Evolutionary conservation across 345 rosid species (phyloP).

Genomic region (Anacardium occidentale): DNA sequence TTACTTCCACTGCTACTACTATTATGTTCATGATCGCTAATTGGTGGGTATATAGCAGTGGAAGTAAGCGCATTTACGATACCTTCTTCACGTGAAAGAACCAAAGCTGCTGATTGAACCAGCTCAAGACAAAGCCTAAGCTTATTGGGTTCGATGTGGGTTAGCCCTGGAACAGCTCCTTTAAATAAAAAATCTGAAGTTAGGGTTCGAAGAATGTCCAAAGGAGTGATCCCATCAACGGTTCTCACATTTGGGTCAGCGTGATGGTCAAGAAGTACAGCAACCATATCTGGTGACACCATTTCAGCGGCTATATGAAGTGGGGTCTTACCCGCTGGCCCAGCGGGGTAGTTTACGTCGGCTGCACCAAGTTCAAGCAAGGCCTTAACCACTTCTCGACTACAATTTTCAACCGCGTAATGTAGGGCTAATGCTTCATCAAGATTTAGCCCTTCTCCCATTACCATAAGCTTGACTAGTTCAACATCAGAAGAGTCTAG

Average conservation of each 20-base stretch:
- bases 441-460: conserved; percentile 99
- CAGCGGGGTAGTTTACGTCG: conserved; percentile 91
- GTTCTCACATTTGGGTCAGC: conserved; percentile 93
- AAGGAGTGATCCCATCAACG: conserved; percentile 89
- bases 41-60: conserved; percentile 51
- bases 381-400: conserved; percentile 96
- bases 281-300: conserved; percentile 99
- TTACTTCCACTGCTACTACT: conserved; percentile 50
- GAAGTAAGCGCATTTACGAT: conserved; percentile 45
- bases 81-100: conserved; percentile 96
- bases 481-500: conserved; percentile 95
- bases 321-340: conserved; percentile 87
- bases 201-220: conserved; percentile 86
- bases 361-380: conserved; percentile 98
- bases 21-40: conserved; percentile 59
- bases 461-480: conserved; percentile 95
- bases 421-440: conserved; percentile 92
- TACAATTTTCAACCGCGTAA: conserved; percentile 94
- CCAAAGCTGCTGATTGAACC: conserved; percentile 97
- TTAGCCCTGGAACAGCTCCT: conserved; percentile 93
- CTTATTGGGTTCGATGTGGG: conserved; percentile 94
- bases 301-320: conserved; percentile 95
- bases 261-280: conserved; percentile 91
- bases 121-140: conserved; percentile 94
- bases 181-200: conserved; percentile 99